Evolutionary conservation across 2,329 filamentous ascomycete species (phyloP).

Genomic region (Colletotrichum tofieldiae): DNA sequence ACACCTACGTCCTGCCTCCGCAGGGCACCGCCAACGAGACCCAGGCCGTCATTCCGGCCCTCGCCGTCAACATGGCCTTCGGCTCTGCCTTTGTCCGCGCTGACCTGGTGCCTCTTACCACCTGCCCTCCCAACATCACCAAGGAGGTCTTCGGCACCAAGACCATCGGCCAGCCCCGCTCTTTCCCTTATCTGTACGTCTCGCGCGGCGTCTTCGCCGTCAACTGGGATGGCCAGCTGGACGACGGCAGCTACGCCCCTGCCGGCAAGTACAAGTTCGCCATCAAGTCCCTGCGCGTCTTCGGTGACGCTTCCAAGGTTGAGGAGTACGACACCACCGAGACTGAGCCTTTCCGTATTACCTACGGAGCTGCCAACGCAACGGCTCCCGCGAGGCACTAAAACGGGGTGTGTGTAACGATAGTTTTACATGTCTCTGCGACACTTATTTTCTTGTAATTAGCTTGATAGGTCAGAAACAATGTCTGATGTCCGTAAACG

Average conservation of each 20-base stretch:
- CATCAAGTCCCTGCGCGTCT: slow-evolving; percentile 65
- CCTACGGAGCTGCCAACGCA: slow-evolving; percentile 52
- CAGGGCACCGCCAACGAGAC: slow-evolving; percentile 54
- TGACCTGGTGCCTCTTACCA: slow-evolving; percentile 60
- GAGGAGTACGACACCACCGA: slow-evolving; percentile 64
- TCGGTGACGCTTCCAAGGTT: slow-evolving; percentile 61
- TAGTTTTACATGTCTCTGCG: slow-evolving; percentile 11
- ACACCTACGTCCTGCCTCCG: slow-evolving; percentile 59
- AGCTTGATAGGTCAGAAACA: slow-evolving; percentile 21
- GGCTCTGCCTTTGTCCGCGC: slow-evolving; percentile 62
- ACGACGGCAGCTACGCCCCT: slow-evolving; percentile 63
- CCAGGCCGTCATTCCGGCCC: slow-evolving; percentile 54
- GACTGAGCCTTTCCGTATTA: slow-evolving; percentile 61
- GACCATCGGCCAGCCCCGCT: slow-evolving; percentile 60
- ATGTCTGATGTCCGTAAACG: not conserved
- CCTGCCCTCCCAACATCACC: slow-evolving; percentile 48
- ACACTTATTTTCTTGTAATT: slow-evolving; percentile 23
- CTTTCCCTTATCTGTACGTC: slow-evolving; percentile 55
- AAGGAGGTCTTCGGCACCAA: slow-evolving; percentile 56
- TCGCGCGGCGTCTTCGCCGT: slow-evolving; percentile 51
- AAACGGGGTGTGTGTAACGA: not conserved
- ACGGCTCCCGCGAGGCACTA: slow-evolving; percentile 23
- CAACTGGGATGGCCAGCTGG: slow-evolving; percentile 64
- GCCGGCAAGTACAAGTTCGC: slow-evolving; percentile 66
- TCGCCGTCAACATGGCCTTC: slow-evolving; percentile 60